A percentile compares a stretch with the other conserved stretches of the same genome.
These are phyloP conservation scores for Septoria linicola DNA, from an alignment of 2,329 filamentous ascomycete species.

Conservation along the genomic window DNA sequence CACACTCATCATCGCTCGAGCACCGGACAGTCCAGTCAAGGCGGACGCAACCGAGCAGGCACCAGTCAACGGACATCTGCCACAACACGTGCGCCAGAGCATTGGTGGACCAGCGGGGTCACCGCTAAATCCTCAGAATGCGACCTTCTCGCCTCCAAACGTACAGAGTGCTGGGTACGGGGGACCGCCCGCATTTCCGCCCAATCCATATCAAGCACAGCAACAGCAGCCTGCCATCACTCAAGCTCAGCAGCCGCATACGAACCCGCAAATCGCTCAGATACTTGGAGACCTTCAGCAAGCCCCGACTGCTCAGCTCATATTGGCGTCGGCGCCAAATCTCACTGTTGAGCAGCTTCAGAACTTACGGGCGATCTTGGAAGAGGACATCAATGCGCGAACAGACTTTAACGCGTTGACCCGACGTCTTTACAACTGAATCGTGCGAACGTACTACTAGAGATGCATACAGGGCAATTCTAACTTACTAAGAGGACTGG, in stretches of 20 bases:
- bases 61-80: conserved; percentile 26
- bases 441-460: not conserved
- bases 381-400: conserved; percentile 63
- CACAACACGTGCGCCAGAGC: conserved; percentile 27
- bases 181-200: conserved; percentile 35
- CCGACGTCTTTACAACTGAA: conserved; percentile 22
- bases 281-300: conserved; percentile 47
- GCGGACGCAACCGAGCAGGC: conserved; percentile 36
- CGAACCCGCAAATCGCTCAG: conserved; percentile 41
- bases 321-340: conserved; percentile 34
- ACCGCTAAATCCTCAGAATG: conserved; percentile 39
- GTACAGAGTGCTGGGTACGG: conserved; percentile 26
- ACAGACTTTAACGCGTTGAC: conserved; percentile 52
- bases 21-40: conserved; percentile 38
- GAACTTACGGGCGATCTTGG: conserved; percentile 68
- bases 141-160: conserved; percentile 41
- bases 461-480: too few species aligned
- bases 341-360: conserved; percentile 62
- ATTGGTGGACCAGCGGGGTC: conserved; percentile 35
- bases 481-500: too few species aligned
- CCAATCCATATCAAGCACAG: conserved; percentile 41
- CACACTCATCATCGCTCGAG: conserved; percentile 78
- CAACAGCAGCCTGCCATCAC: conserved; percentile 37
- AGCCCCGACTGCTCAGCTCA: conserved; percentile 43
- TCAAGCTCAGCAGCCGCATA: conserved; percentile 26